Evolutionary conservation across 139 green algal genomes (phyloP), one percentile per base, ranked within the genome.

Genomic region (Coelastrella sp.): DNA sequence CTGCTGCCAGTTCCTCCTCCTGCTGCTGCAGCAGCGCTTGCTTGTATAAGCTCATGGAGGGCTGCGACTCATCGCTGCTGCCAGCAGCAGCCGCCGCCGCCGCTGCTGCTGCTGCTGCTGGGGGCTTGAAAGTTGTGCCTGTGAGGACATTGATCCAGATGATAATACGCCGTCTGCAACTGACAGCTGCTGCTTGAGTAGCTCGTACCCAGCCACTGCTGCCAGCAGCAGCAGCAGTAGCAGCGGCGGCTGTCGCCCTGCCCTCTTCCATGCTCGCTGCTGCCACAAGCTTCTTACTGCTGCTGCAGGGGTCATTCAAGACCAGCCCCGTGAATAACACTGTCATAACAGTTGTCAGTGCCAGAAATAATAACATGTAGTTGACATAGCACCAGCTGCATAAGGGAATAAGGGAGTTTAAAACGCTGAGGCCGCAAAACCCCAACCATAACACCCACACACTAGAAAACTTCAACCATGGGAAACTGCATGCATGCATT

Each of bases 381-480:
- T 17, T 32, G 21, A 87, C 32, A 57, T 81, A 87, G 15, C 38
- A 53, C 51, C 71, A 75, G 69, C 48, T 82, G 71, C 82, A 87
- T 37, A 87, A 50, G 1, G 82, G 82, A 9, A 87, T 38, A 35
- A 82, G 40, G 23, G 69, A 43, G 3, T 73, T 50, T 8, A 87
- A 19, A 17, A 38, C 59, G 7, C 53, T 57, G 2, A 87, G 60
- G 1, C 71, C 82, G 9, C 73, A 25, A 45, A 83, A 87, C 2
- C 82, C 69, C 0, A 75, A 30, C 69, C 71, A 87, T n/a, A 86
- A 57, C 32, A 45, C 25, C 32, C 45, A 43, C 32, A 86, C 27
- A 48, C 80, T 80, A 15, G 50, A 13, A 21, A 86, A 50, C 67
- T 86, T 86, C 0, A 86, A 62, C 80, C 80, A 86, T 1, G 66